Percentiles rank a stretch among this genome's conserved stretches.
Evolutionary conservation across 768 basidiomycete species (phyloP).

Genomic region (Pisolithus microcarpus): DNA sequence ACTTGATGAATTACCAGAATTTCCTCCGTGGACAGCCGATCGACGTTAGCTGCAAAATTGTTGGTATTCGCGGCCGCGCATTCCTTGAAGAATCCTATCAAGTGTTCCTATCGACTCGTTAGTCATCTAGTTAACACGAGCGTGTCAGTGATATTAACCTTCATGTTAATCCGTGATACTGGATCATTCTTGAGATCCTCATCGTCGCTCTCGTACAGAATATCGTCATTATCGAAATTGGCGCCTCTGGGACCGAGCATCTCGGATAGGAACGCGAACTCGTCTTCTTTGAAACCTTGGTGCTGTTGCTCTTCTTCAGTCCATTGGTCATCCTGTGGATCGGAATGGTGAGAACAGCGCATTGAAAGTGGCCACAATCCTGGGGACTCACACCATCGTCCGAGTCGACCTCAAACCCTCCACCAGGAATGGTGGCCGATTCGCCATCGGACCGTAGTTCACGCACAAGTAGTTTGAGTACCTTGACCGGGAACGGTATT

Average conservation of each 20-base stretch:
- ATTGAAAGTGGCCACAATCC: background rate
- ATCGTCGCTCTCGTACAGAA: constrained; percentile 69
- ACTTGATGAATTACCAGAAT: constrained; percentile 54
- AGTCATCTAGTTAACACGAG: constrained; percentile 12
- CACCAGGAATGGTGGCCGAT: constrained; percentile 54
- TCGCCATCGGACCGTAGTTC: constrained; percentile 81
- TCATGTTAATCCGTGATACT: constrained; percentile 80
- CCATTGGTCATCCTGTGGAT: constrained; percentile 80
- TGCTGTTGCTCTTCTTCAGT: constrained; percentile 72
- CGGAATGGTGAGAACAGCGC: background rate
- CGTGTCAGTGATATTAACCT: constrained; percentile 32
- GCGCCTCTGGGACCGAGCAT: constrained; percentile 69
- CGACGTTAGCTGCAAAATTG: constrained; percentile 56
- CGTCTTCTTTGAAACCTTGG: constrained; percentile 59
- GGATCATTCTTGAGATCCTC: constrained; percentile 86
- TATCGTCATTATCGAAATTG: constrained; percentile 71
- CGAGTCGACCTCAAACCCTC: constrained; percentile 54
- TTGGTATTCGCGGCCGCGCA: constrained; percentile 55
- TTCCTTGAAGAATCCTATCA: constrained; percentile 64
- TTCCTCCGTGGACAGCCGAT: constrained; percentile 66
- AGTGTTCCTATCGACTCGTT: constrained; percentile 44
- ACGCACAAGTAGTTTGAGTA: constrained; percentile 79
- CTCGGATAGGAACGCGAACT: constrained; percentile 78
- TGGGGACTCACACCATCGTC: constrained; percentile 62
- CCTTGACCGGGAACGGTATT: constrained; percentile 87